Evolutionary conservation across 768 basidiomycete genomes (phyloP).

Genomic region (Ramaria rubella): DNA sequence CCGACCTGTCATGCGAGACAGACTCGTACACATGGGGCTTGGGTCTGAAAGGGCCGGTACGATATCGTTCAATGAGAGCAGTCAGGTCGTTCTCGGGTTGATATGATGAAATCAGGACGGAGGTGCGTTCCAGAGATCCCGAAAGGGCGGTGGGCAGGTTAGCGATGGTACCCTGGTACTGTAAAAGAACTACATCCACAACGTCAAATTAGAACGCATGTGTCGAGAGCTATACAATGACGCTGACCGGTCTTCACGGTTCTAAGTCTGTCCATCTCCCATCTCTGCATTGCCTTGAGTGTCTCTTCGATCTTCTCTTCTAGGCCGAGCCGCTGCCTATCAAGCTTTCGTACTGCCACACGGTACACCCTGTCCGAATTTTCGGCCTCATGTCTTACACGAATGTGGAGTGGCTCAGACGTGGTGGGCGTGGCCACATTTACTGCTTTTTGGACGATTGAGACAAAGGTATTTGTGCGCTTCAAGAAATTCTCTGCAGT

Average conservation of each 20-base stretch:
- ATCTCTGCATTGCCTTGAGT: conserved; percentile 70
- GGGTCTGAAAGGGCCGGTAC: conserved; percentile 91
- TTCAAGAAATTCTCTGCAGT: conserved; percentile 56
- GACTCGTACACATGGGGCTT: conserved; percentile 81
- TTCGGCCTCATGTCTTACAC: conserved; percentile 70
- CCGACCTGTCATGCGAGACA: conserved; percentile 72
- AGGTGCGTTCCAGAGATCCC: conserved; percentile 59
- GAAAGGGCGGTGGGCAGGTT: conserved; percentile 65
- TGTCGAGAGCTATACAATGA: conserved; percentile 2
- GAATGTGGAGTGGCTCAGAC: conserved; percentile 62
- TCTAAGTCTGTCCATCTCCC: conserved; percentile 78
- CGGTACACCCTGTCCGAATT: conserved; percentile 77
- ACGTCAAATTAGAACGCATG: background rate
- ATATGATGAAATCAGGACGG: conserved; percentile 72
- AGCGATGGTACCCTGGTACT: conserved; percentile 77
- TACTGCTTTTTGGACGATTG: conserved; percentile 67
- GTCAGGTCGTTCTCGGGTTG: conserved; percentile 83
- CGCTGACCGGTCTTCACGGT: conserved; percentile 74
- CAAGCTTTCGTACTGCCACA: conserved; percentile 71
- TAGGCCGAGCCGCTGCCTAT: conserved; percentile 75
- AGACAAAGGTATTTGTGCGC: conserved; percentile 62
- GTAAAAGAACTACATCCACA: conserved; percentile 54
- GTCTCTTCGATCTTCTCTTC: conserved; percentile 85
- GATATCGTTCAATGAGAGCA: conserved; percentile 85
- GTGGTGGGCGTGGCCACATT: conserved; percentile 33